Percentiles rank a stretch among this genome's conserved stretches.
These are phyloP conservation scores for Halophytophthora batemanensis DNA, from an alignment of 352 stramenopile species.

Conservation along the genomic window DNA sequence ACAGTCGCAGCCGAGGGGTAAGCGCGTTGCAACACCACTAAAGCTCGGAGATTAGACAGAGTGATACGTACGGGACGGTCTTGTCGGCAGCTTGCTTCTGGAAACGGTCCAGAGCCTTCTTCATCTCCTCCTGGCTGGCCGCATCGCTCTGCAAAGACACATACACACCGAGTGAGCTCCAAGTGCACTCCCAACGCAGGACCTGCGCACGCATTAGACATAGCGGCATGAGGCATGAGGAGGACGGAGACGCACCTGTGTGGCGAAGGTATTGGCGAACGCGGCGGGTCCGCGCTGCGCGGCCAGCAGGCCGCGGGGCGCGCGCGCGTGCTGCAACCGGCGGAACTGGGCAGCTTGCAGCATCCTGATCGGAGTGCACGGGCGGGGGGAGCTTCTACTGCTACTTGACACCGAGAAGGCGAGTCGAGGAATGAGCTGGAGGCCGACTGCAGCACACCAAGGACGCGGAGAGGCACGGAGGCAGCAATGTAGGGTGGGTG, in stretches of 20 bases:
- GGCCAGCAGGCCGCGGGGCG: constrained; percentile 22
- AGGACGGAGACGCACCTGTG: no score
- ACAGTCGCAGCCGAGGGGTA: no score
- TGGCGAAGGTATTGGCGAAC: constrained; percentile 41
- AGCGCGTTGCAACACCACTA: no score
- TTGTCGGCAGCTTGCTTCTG: constrained; percentile 66
- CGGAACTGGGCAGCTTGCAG: constrained; percentile 64
- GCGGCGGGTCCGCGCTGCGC: constrained; percentile 28
- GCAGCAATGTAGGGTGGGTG: no score
- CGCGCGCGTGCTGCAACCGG: constrained; percentile 39
- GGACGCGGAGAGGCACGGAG: neutral
- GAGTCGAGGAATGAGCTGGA: constrained; percentile 19
- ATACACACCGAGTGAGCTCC: no score
- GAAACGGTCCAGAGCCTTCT: constrained; percentile 61
- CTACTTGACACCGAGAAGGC: neutral
- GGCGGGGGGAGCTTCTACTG: constrained; percentile 13
- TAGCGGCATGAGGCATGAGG: no score
- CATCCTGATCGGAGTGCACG: constrained; percentile 31
- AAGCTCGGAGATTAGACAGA: no score
- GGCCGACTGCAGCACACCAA: neutral
- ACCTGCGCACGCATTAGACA: no score
- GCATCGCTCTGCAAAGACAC: no score
- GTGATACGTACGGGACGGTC: no score
- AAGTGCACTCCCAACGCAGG: no score
- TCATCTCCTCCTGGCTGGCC: constrained; percentile 37